Evolutionary conservation across 2,329 filamentous ascomycete species (phyloP).

Genomic region (Macroventuria anomochaeta): DNA sequence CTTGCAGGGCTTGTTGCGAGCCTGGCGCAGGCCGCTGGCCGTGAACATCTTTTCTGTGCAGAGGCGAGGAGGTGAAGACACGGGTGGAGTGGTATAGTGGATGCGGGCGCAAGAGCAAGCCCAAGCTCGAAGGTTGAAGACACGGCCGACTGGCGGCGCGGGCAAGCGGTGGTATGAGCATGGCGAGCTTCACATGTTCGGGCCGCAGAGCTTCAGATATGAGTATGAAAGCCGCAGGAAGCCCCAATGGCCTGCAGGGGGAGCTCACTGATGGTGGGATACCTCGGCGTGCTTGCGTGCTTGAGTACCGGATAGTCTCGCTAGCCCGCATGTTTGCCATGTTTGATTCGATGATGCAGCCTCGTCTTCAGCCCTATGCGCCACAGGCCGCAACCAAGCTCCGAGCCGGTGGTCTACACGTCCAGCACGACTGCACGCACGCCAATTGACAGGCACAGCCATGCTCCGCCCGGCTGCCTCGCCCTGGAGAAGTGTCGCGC

Average conservation of each 20-base stretch:
- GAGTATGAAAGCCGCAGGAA: neutral
- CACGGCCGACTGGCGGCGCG: conserved; percentile 42
- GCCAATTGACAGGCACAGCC: conserved; percentile 37
- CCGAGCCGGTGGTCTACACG: conserved; percentile 11
- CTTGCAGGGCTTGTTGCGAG: conserved; percentile 30
- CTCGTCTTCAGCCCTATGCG: conserved; percentile 16
- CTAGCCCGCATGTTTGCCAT: conserved; percentile 22
- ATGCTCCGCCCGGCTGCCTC: conserved; percentile 43
- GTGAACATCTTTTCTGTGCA: conserved; percentile 53
- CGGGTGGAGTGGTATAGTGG: conserved; percentile 38
- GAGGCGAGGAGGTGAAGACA: conserved; percentile 54
- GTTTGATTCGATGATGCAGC: conserved; percentile 11
- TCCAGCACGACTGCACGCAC: conserved; percentile 16
- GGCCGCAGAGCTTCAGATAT: conserved; percentile 5
- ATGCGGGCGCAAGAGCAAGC: conserved; percentile 26
- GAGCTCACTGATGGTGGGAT: conserved; percentile 22
- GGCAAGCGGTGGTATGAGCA: conserved; percentile 47
- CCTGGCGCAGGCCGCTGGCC: conserved; percentile 39
- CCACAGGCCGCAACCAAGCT: conserved; percentile 15
- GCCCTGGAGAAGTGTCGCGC: conserved; percentile 34
- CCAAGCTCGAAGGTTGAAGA: conserved; percentile 25
- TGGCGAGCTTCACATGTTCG: conserved; percentile 38
- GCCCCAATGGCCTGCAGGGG: conserved; percentile 14
- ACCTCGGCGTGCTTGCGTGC: conserved; percentile 6
- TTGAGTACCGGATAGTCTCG: conserved; percentile 11